phyloP scores from a whole-genome alignment of 2,329 filamentous ascomycete species.

The Leptoxyphium fumago region DNA sequence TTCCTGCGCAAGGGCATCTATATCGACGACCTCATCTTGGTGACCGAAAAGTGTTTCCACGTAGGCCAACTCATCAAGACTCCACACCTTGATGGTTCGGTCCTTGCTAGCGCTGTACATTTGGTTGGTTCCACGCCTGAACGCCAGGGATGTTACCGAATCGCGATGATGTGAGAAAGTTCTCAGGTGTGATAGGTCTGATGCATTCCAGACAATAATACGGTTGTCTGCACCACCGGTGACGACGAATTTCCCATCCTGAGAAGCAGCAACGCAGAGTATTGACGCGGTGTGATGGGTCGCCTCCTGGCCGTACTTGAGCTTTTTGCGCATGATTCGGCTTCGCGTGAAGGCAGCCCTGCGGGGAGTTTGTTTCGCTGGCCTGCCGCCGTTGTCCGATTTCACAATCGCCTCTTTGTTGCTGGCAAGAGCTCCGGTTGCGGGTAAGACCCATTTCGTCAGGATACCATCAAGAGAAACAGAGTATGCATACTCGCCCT shows the following conservation, averaged over 20 bases:
- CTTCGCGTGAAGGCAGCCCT: conserved; percentile 50
- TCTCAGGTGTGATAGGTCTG: conserved; percentile 60
- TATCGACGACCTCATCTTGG: conserved; percentile 75
- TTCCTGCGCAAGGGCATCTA: conserved; percentile 72
- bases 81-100: conserved; percentile 91
- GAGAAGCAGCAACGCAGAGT: conserved; percentile 68
- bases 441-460: conserved; percentile 78
- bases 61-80: conserved; percentile 79
- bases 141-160: conserved; percentile 68
- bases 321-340: conserved; percentile 34
- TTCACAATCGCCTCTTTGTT: conserved; percentile 13
- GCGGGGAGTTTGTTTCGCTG: conserved; percentile 35
- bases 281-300: conserved; percentile 67
- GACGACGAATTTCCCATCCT: conserved; percentile 79
- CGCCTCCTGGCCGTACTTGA: conserved; percentile 36
- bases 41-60: conserved; percentile 94
- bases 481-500: conserved; percentile 59
- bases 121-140: conserved; percentile 61
- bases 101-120: conserved; percentile 84
- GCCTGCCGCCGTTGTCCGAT: conserved; percentile 42
- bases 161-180: conserved; percentile 88
- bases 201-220: conserved; percentile 77
- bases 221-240: conserved; percentile 77
- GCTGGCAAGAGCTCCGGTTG: conserved; percentile 13
- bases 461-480: conserved; percentile 72